Evolutionary conservation across 352 stramenopile species (phyloP), one percentile per base, ranked within the genome.

Genomic region (Phytophthora citrophthora): DNA sequence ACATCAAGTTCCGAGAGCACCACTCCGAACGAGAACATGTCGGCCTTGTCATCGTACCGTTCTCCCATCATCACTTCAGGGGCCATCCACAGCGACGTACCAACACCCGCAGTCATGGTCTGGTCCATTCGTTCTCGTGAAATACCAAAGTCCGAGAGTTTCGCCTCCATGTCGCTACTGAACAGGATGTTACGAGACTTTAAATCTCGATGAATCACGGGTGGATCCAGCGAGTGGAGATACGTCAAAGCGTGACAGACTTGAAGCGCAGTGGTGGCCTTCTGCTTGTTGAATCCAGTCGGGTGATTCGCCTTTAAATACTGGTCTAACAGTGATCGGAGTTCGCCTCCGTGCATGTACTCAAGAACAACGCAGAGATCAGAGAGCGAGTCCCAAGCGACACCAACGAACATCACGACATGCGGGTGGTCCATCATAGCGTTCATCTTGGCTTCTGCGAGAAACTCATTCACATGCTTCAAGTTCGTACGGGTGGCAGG

Each of bases 351-450:
- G 2, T 81, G 53, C 66, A 83, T 77, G 50, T 51, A 79, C 26
- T 85, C 76, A 20, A 74, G 55, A 4, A 85, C 64, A 7, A 83
- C 63, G 38, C 76, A 83, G 6, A 73, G 23, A 47, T 77, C 68
- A 5, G 41, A 66, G 32, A 76, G 58, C 10, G 64, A 67, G 26
- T 76, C 76, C 76, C 79, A 89, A 5, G 81, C 78, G 4, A 88
- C 78, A 9, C 78, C 81, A 4, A 88, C 54, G 32, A 90, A 88
- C 1, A 34, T 38, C 8, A 90, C 78, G 13, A 90, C 81, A 32
- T 76, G 68, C 7, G 70, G 54, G 34, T 90, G 81, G 3, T 86
- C 72, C 38, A 90, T 56, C 9, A 45, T 61, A 0, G 76, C 67
- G 47, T 83, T 82, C 44, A 84, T 61, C 46, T 82, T 80, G 12